Base-by-base conservation (phyloP, 2,329 filamentous ascomycete genomes). In the Aspergillus sclerotialis region DNA sequence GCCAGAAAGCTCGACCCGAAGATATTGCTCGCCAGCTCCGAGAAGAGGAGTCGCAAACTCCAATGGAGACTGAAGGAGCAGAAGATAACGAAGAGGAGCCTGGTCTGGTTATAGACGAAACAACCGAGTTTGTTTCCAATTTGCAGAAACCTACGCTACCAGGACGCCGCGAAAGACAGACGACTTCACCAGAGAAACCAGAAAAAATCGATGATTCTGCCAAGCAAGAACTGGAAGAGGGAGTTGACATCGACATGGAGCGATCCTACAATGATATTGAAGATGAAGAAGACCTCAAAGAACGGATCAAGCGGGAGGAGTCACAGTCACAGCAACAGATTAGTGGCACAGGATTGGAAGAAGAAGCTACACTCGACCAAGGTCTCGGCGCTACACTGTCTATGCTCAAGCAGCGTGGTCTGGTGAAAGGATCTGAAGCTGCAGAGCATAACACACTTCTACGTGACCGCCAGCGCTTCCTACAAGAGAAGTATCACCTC, bases 21-120 rank as follows among this genome's bases (percentile, higher is more conserved):
- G 92, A 96, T 46, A 72, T 98, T 41, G 89, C 85, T 12, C 79
- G 80, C 44, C 84, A 92, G 52, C 67, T 98, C 25, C 69, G 72
- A 39, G 78, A 84, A 54, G 80, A 84, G 36, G 54, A 57, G 24
- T 67, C 65, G 3, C 68, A 68, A 33, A 67, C 65, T 1, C 64
- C 66, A 7, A 67, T 75, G 52, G 80, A 78, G 13, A 75, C 80
- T 18, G 78, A 81, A 32, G 73, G 73, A 15, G 65, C 73, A 3
- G 67, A 76, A 3, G 67, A 67, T 13, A 53, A 63, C 7, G 69
- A 72, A 27, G 70, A 74, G 32, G 66, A 67, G 21, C 69, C 68
- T 2, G 90, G 88, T 2, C 69, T 98, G 2, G 76, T 95, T n/a
- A 89, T 98, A 37, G 90, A 95, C 40, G 92, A 95, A 55, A 94